A percentile compares a stretch with the other conserved stretches of the same genome.
Conservation (phyloP, 2,329 filamentous ascomycete genomes). For the Emergomyces orientalis region DNA sequence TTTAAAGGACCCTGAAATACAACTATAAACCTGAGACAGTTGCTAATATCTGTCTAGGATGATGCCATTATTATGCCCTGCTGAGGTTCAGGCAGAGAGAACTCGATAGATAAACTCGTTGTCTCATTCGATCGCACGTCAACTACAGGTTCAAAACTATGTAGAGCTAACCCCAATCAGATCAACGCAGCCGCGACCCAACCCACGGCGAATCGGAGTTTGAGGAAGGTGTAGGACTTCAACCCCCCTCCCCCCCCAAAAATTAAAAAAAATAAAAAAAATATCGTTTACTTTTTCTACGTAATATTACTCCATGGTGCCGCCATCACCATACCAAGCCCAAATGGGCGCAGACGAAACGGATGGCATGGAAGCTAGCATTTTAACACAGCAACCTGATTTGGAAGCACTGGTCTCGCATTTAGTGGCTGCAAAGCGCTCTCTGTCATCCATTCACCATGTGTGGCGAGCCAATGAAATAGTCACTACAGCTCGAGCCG, state of each 20-base stretch:
- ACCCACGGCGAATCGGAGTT: background rate
- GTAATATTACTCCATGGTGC: background rate
- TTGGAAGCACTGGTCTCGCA: constrained; percentile 75
- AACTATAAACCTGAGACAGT: no score
- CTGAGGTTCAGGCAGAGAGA: background rate
- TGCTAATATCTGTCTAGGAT: constrained; percentile 1
- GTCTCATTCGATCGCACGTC: background rate
- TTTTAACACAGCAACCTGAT: constrained; percentile 10
- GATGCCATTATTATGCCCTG: background rate
- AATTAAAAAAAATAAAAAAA: background rate
- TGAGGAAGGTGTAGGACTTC: background rate
- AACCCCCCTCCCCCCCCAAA: no score
- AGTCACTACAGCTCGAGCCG: constrained; percentile 62
- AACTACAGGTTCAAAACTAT: background rate
- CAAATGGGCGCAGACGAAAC: background rate
- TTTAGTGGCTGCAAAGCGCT: constrained; percentile 78
- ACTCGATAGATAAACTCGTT: background rate
- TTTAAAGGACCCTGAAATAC: background rate
- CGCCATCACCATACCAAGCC: background rate
- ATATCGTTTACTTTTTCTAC: background rate
- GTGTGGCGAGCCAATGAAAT: constrained; percentile 83
- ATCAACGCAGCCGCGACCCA: background rate
- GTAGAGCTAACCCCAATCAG: background rate
- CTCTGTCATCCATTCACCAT: constrained; percentile 70
- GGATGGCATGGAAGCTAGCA: background rate